phyloP scores from a whole-genome alignment of 2,329 filamentous ascomycete genomes.

The Colletotrichum sp. region DNA sequence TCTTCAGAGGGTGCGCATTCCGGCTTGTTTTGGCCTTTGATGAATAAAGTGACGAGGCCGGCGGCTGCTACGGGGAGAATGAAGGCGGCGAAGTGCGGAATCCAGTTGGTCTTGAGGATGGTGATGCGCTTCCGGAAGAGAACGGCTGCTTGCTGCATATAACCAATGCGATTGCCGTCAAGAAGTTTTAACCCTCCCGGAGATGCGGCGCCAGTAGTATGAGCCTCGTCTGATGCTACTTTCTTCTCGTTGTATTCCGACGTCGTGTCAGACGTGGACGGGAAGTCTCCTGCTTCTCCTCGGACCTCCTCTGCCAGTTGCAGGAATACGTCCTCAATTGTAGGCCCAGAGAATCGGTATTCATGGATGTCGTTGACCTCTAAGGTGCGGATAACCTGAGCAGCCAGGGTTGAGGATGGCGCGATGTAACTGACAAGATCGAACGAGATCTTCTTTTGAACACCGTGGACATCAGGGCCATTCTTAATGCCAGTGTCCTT shows the following conservation, averaged over 20 bases:
- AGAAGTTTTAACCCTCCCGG: slow-evolving; percentile 58
- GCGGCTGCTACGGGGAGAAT: slow-evolving; percentile 81
- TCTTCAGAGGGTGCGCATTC: slow-evolving; percentile 57
- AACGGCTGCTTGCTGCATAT: slow-evolving; percentile 72
- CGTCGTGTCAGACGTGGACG: background rate
- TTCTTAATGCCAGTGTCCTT: slow-evolving; percentile 56
- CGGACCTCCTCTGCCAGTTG: slow-evolving; percentile 81
- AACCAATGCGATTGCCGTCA: slow-evolving; percentile 73
- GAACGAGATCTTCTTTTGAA: slow-evolving; percentile 63
- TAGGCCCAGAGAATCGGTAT: slow-evolving; percentile 87
- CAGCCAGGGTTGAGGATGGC: slow-evolving; percentile 71
- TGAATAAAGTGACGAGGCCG: slow-evolving; percentile 78
- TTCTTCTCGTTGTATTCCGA: slow-evolving; percentile 30
- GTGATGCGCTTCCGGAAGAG: slow-evolving; percentile 80
- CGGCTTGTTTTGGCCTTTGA: slow-evolving; percentile 60
- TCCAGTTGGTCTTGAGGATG: slow-evolving; percentile 78
- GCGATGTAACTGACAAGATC: slow-evolving; percentile 79
- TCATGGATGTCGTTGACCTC: slow-evolving; percentile 72
- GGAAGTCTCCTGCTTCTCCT: slow-evolving; percentile 35
- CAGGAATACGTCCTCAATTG: slow-evolving; percentile 91
- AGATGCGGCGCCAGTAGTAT: background rate
- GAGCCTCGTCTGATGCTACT: slow-evolving; percentile 8
- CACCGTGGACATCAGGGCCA: slow-evolving; percentile 58
- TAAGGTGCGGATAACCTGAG: slow-evolving; percentile 71
- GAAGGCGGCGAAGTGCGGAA: slow-evolving; percentile 77